Conservation (phyloP, 257 asterid species). For the Solanum dulcamara region DNA sequence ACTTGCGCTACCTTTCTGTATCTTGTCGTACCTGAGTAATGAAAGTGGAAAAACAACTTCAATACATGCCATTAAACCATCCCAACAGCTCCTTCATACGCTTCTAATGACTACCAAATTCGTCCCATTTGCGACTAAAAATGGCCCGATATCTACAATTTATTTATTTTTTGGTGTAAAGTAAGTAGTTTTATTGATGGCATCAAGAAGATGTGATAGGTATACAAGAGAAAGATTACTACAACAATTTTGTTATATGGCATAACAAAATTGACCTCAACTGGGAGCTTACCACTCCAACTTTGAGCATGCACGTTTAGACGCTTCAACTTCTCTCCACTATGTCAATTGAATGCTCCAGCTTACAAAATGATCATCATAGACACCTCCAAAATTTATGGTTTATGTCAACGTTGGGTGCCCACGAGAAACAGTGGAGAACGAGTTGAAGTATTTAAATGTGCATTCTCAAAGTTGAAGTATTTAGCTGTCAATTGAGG, state of each 20-base stretch:
- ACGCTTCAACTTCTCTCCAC: not conserved
- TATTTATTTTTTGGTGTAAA: not conserved
- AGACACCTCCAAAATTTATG: not conserved
- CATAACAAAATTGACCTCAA: too few species aligned
- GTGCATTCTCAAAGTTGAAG: not conserved
- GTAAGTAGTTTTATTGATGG: too few species aligned
- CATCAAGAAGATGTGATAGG: too few species aligned
- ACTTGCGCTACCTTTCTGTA: conserved; percentile 41
- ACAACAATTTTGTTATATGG: too few species aligned
- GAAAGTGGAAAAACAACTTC: not conserved
- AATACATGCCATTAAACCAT: not conserved
- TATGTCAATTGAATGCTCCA: not conserved
- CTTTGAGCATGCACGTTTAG: not conserved
- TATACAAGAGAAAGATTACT: too few species aligned
- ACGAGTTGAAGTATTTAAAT: not conserved
- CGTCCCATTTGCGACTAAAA: not conserved
- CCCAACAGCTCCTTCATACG: not conserved
- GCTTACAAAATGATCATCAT: not conserved
- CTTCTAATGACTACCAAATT: not conserved
- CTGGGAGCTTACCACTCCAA: not conserved
- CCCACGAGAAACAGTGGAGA: not conserved
- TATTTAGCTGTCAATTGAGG: not conserved
- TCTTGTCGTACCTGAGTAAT: conserved; percentile 47
- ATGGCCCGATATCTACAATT: not conserved
- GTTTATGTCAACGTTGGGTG: not conserved